Conservation (phyloP, 345 rosid species). For the Aurinia saxatilis region DNA sequence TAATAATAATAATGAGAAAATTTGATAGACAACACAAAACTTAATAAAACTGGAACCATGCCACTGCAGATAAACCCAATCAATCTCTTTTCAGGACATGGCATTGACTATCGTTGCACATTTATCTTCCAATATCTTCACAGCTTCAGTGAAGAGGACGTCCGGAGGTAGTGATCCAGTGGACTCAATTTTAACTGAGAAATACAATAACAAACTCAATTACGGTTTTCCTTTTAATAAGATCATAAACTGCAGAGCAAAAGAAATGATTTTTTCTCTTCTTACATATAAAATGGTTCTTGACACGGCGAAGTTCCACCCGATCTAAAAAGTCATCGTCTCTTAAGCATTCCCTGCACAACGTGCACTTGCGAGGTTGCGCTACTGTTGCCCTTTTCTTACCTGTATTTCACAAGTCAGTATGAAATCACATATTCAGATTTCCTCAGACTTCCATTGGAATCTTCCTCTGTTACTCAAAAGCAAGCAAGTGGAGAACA, state of each 20-base stretch:
- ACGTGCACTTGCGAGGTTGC: conserved; percentile 67
- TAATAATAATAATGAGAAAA: no score
- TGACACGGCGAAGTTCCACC: conserved; percentile 60
- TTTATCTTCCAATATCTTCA: conserved; percentile 80
- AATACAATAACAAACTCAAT: neutral
- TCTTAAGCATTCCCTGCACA: conserved; percentile 84
- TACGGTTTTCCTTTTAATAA: neutral
- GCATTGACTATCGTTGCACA: conserved; percentile 60
- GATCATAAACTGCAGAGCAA: neutral
- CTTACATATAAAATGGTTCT: conserved; percentile 91
- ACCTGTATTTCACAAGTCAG: conserved; percentile 24
- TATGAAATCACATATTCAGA: no score
- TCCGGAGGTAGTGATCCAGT: conserved; percentile 85
- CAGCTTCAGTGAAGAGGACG: conserved; percentile 77
- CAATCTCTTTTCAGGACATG: conserved; percentile 44
- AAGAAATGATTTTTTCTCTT: neutral
- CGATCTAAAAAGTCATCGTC: conserved; percentile 47
- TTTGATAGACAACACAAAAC: conserved; percentile 9
- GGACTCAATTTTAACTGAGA: conserved; percentile 76
- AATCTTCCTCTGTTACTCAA: no score
- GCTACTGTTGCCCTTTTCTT: conserved; percentile 73
- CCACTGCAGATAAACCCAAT: neutral
- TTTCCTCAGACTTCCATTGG: no score
- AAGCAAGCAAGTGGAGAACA: neutral
- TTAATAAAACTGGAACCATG: neutral